Conservation (phyloP, 257 asterid species). For the Pogostemon cablin region DNA sequence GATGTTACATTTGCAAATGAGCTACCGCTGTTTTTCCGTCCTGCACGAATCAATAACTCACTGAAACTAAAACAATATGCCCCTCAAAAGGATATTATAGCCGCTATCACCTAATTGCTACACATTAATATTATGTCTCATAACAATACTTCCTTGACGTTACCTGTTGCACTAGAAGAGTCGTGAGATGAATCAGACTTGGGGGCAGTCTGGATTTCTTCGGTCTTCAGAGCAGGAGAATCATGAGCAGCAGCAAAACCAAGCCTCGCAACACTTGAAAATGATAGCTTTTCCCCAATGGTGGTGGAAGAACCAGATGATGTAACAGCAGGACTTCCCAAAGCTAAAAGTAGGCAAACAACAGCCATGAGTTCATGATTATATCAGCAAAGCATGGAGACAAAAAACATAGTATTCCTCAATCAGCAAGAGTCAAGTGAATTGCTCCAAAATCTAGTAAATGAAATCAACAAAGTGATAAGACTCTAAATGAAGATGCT, state of each 20-base stretch:
- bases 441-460: not conserved
- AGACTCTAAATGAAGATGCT: slow-evolving; percentile 6
- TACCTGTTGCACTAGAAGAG: slow-evolving; percentile 52
- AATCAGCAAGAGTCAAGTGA: not conserved
- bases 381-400: not conserved
- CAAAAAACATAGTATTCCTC: not conserved
- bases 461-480: not conserved
- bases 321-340: slow-evolving; percentile 61
- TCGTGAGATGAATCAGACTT: slow-evolving; percentile 35
- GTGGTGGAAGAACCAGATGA: slow-evolving; percentile 61
- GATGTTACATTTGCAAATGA: slow-evolving; percentile 76
- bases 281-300: slow-evolving; percentile 57
- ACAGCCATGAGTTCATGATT: slow-evolving; percentile 26
- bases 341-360: slow-evolving; percentile 51
- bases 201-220: slow-evolving; percentile 39
- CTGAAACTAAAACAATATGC: not conserved
- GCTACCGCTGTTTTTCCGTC: slow-evolving; percentile 42
- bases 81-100: not conserved
- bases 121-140: not conserved
- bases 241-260: slow-evolving; percentile 95
- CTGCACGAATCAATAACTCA: slow-evolving; percentile 35
- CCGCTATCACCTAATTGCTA: not conserved
- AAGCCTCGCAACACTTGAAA: slow-evolving; percentile 84
- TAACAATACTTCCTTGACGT: not conserved
- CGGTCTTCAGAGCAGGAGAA: slow-evolving; percentile 63